Evolutionary conservation across 495 filamentous ascomycete species (phyloP).

Genomic region (Darksidea phi): DNA sequence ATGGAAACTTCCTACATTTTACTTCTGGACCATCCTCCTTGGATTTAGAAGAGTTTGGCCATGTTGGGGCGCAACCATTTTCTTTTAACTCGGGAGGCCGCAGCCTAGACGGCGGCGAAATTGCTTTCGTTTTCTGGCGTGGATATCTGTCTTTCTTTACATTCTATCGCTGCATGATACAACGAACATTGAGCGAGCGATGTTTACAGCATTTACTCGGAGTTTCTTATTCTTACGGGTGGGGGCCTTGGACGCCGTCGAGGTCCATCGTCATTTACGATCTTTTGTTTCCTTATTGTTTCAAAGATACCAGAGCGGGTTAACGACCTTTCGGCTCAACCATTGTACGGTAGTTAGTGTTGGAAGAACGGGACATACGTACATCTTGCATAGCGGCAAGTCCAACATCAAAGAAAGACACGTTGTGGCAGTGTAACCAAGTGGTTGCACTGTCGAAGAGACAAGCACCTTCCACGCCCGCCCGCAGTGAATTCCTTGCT

Average conservation of each 20-base stretch:
- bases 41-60: constrained; percentile 24
- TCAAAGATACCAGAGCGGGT: constrained; percentile 36
- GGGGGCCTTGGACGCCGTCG: constrained; percentile 9
- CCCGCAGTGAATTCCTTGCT: background rate
- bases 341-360: constrained; percentile 22
- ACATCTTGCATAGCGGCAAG: constrained; percentile 18
- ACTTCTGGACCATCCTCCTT: constrained; percentile 2
- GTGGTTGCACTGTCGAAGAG: no score
- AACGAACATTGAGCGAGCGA: background rate
- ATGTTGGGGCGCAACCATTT: constrained; percentile 27
- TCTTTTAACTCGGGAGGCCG: constrained; percentile 14
- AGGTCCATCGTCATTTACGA: constrained; percentile 24
- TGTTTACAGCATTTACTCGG: constrained; percentile 32
- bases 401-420: background rate
- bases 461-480: background rate
- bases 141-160: no score
- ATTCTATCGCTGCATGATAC: background rate
- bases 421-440: background rate
- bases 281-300: constrained; percentile 18
- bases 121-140: background rate
- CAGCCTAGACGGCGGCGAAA: constrained; percentile 26
- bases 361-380: background rate
- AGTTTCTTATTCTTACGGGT: constrained; percentile 16
- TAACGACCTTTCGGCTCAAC: constrained; percentile 28
- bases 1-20: background rate